A percentile compares a stretch with the other conserved stretches of the same genome.
Conservation (phyloP, 768 basidiomycete genomes). For the Daedaleopsis sinensis region DNA sequence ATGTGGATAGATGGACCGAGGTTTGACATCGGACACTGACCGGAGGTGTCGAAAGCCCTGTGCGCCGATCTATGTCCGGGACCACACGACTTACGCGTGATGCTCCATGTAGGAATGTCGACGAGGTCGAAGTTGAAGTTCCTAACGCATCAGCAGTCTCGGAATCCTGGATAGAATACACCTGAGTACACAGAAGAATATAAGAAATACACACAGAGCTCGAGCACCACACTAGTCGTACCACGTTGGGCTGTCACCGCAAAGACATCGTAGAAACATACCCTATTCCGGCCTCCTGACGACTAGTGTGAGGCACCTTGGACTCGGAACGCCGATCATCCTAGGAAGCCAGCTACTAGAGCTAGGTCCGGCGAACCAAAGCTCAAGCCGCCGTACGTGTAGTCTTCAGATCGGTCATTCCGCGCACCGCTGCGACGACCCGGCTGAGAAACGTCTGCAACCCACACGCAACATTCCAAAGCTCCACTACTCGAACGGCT, state of each 20-base stretch:
- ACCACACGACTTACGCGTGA: neutral
- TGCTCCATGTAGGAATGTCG: too few relatives aligned
- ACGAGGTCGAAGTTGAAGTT: too few relatives aligned
- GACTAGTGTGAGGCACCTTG: constrained; percentile 14
- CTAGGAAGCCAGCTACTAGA: constrained; percentile 3
- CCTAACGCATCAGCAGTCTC: neutral
- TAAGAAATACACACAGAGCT: neutral
- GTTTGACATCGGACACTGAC: too few relatives aligned
- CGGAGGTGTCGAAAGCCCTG: too few relatives aligned
- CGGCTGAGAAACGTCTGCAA: neutral
- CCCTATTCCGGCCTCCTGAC: neutral
- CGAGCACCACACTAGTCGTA: neutral
- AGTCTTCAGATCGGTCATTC: neutral
- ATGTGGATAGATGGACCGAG: too few relatives aligned
- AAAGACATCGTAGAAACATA: too few relatives aligned
- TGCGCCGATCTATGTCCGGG: neutral
- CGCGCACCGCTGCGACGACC: neutral
- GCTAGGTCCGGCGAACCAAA: constrained; percentile 11
- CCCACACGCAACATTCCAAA: neutral
- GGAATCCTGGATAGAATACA: neutral
- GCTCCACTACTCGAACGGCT: neutral
- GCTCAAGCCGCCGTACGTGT: constrained; percentile 13
- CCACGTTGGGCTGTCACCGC: neutral
- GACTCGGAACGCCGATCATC: constrained; percentile 13
- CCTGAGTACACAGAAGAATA: neutral